Evolutionary conservation across 208 protist species (phyloP).

Genomic region (Blastocrithidia nonstop): DNA sequence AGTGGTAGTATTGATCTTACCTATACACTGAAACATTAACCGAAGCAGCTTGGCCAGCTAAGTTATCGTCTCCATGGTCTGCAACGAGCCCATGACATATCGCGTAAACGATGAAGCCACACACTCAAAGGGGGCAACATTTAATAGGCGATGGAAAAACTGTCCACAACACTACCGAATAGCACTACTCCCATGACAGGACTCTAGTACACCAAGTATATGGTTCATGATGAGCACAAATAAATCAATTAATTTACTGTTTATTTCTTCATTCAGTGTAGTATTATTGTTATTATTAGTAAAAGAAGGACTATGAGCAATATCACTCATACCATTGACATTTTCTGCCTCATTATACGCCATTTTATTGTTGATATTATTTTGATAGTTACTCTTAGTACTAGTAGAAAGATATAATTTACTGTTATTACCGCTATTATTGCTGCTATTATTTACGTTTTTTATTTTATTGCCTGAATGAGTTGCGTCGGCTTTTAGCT

Average conservation of each 20-base stretch:
- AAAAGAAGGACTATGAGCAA: no score
- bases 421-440: constrained; percentile 2
- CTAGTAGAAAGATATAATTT: not conserved
- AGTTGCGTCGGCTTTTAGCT: constrained; percentile 31
- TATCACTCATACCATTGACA: no score
- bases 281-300: no score
- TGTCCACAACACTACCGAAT: no score
- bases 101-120: no score
- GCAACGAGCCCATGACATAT: constrained; percentile 29
- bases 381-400: constrained; percentile 30
- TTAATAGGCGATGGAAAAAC: no score
- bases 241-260: no score
- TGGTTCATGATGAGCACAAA: no score
- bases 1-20: constrained; percentile 21
- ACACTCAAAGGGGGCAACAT: no score
- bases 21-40: constrained; percentile 43
- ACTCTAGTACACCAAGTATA: no score
- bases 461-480: not conserved
- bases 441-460: constrained; percentile 2
- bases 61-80: constrained; percentile 31
- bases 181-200: no score
- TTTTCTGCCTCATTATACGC: constrained; percentile 26
- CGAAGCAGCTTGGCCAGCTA: constrained; percentile 51
- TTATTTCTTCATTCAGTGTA: no score
- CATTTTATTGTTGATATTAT: constrained; percentile 48